phyloP scores from a whole-genome alignment of 225 moss, liverwort and hornwort genomes.

The Bryum argenteum region DNA sequence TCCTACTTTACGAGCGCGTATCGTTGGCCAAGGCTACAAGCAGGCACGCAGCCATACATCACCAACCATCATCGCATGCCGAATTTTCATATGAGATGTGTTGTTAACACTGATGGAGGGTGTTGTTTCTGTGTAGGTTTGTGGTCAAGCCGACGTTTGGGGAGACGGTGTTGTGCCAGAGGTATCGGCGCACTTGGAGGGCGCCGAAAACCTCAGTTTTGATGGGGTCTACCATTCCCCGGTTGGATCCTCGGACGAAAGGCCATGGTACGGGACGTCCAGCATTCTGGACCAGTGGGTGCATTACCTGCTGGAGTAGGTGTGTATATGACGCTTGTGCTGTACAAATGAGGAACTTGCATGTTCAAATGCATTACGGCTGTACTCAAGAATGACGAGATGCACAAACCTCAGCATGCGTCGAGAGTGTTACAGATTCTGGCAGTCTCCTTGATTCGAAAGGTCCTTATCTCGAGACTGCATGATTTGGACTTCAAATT shows the following conservation, averaged over 20 bases:
- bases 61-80: neutral
- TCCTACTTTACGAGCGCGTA: conserved; percentile 74
- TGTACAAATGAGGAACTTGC: conserved; percentile 14
- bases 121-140: conserved; percentile 59
- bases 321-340: conserved; percentile 16
- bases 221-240: conserved; percentile 96
- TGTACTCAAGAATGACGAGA: conserved; percentile 8
- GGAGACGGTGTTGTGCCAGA: conserved; percentile 99
- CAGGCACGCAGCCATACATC: conserved; percentile 56
- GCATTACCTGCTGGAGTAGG: conserved; percentile 42
- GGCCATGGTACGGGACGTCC: conserved; percentile 94
- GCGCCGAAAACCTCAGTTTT: conserved; percentile 75
- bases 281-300: conserved; percentile 79
- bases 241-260: conserved; percentile 67
- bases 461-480: neutral
- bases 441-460: neutral
- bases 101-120: conserved; percentile 6
- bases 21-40: conserved; percentile 97
- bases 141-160: conserved; percentile 95
- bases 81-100: neutral
- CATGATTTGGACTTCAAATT: neutral
- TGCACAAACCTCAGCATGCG: conserved; percentile 13
- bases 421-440: conserved; percentile 7
- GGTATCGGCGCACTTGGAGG: conserved; percentile 86
- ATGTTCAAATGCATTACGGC: neutral